These are phyloP conservation scores for Ceratocystis papillata DNA, from an alignment of 2,329 filamentous ascomycete species.

Conservation along the genomic window DNA sequence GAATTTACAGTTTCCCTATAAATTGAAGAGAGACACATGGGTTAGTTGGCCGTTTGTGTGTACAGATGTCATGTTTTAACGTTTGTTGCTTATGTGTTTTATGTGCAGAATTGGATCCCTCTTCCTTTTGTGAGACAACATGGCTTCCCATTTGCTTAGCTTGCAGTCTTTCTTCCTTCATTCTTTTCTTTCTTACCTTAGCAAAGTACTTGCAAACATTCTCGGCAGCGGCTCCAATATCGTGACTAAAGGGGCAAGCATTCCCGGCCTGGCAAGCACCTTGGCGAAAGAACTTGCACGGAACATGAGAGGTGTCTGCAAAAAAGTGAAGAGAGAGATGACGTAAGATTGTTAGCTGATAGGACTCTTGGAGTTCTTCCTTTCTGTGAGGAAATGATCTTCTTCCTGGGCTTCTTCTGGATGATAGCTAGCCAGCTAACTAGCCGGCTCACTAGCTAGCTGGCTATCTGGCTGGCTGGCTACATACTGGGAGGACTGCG, in stretches of 20 bases:
- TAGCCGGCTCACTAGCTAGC: too few species aligned
- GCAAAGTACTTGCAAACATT: constrained; percentile 98
- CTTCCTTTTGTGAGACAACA: neutral
- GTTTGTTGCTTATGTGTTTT: neutral
- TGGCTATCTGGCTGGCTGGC: constrained; percentile 13
- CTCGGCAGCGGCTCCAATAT: constrained; percentile 71
- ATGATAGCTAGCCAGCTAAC: too few species aligned
- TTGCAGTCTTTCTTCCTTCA: neutral
- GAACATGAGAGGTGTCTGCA: constrained; percentile 86
- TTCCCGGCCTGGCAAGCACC: constrained; percentile 92
- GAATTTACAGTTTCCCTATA: constrained; percentile 94
- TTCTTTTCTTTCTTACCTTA: constrained; percentile 51
- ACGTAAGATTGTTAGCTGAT: neutral
- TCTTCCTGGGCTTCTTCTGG: too few species aligned
- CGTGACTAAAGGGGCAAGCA: constrained; percentile 93
- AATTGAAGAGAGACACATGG: neutral
- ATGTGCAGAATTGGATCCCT: neutral
- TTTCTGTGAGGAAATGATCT: too few species aligned
- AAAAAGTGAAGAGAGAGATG: neutral
- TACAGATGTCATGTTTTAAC: neutral
- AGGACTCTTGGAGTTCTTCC: too few species aligned
- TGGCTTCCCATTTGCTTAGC: neutral
- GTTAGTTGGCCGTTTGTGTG: neutral
- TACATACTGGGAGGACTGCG: constrained; percentile 53
- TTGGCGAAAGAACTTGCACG: constrained; percentile 98